These are phyloP conservation scores for Amauroascus niger DNA, from an alignment of 2,329 filamentous ascomycete genomes.

Conservation along the genomic window DNA sequence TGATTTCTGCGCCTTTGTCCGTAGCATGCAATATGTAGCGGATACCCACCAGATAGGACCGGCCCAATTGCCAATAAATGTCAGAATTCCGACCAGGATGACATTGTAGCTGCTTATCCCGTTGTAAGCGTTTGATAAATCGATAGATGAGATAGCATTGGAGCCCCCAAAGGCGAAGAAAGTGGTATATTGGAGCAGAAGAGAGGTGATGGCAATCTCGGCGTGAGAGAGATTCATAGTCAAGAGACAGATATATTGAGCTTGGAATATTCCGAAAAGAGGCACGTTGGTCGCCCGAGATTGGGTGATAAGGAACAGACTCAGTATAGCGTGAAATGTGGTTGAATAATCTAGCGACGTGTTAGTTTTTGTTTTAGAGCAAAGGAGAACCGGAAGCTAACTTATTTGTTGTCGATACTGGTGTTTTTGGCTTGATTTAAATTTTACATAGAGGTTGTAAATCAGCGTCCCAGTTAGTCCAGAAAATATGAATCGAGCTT, in stretches of 20 bases:
- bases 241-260: constrained; percentile 48
- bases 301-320: constrained; percentile 75
- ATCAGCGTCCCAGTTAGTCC: constrained; percentile 32
- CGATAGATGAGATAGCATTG: constrained; percentile 92
- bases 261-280: constrained; percentile 64
- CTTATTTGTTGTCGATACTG: neutral
- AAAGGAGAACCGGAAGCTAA: neutral
- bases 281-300: constrained; percentile 77
- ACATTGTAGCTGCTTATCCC: constrained; percentile 75
- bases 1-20: constrained; percentile 11
- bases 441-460: constrained; percentile 20
- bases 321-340: constrained; percentile 57
- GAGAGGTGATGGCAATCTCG: constrained; percentile 58
- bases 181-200: constrained; percentile 68
- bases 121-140: constrained; percentile 91
- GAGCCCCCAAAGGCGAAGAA: constrained; percentile 89
- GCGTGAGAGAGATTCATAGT: constrained; percentile 34
- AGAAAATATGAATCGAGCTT: constrained; percentile 45
- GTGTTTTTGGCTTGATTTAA: constrained; percentile 1
- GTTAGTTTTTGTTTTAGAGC: neutral
- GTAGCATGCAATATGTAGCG: constrained; percentile 40
- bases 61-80: constrained; percentile 85
- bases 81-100: constrained; percentile 67
- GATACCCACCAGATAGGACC: constrained; percentile 80
- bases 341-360: constrained; percentile 18